phyloP scores from a whole-genome alignment of 2,329 filamentous ascomycete species.

The Coleophoma crateriformis region DNA sequence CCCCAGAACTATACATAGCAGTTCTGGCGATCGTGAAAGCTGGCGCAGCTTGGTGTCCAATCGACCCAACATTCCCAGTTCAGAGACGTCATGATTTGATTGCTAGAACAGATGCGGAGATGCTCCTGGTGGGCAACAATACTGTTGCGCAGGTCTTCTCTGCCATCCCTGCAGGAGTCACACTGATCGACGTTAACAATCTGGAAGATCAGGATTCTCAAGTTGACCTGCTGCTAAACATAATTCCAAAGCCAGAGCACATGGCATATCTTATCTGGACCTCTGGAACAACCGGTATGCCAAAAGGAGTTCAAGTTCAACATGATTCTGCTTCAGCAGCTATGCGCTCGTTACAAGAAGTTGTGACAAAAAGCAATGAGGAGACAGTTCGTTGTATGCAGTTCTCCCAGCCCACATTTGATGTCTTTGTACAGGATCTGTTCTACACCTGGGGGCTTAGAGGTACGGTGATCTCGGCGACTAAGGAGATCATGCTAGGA shows the following conservation, averaged over 20 bases:
- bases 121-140: slow-evolving; percentile 14
- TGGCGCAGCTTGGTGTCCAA: slow-evolving; percentile 19
- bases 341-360: slow-evolving; percentile 72
- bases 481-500: slow-evolving; percentile 61
- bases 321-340: slow-evolving; percentile 82
- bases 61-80: slow-evolving; percentile 17
- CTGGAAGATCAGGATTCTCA: not conserved
- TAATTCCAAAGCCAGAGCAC: not conserved
- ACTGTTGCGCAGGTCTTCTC: not conserved
- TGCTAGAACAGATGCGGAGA: slow-evolving; percentile 32
- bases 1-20: slow-evolving; percentile 10
- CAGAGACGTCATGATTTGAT: slow-evolving; percentile 35
- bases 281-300: slow-evolving; percentile 16
- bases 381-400: slow-evolving; percentile 85
- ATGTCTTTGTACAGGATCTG: slow-evolving; percentile 83
- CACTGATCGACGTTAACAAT: not conserved
- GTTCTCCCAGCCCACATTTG: slow-evolving; percentile 49
- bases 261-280: slow-evolving; percentile 10
- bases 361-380: slow-evolving; percentile 70
- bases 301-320: slow-evolving; percentile 62
- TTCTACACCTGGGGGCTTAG: slow-evolving; percentile 94
- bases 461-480: slow-evolving; percentile 72
- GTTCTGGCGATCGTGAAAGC: slow-evolving; percentile 16
- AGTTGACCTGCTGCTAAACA: slow-evolving; percentile 10
- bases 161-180: not conserved